phyloP scores from a whole-genome alignment of 2,329 filamentous ascomycete genomes.

The Tolypocladium nubicola region DNA sequence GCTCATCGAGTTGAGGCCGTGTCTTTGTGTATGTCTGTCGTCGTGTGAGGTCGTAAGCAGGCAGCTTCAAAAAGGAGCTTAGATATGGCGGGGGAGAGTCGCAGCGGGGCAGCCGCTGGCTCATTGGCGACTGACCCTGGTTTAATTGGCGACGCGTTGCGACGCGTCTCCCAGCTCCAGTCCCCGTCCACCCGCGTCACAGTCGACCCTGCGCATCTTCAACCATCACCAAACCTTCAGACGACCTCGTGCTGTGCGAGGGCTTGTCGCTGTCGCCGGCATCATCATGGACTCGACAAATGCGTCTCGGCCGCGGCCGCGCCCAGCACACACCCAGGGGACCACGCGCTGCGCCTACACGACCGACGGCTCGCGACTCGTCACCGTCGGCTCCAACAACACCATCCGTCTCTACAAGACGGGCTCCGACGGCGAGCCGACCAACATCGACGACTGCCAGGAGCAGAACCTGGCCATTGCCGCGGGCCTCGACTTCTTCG shows the following conservation, averaged over 20 bases:
- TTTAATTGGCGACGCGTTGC: slow-evolving; percentile 22
- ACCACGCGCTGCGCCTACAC: slow-evolving; percentile 84
- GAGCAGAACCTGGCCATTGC: slow-evolving; percentile 77
- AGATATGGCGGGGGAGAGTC: too few species aligned
- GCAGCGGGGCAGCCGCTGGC: slow-evolving; percentile 1
- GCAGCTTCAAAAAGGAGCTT: not conserved
- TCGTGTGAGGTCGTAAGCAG: not conserved
- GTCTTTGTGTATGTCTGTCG: too few species aligned
- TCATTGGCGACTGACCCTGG: not conserved
- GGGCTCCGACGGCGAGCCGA: slow-evolving; percentile 83
- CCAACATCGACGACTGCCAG: slow-evolving; percentile 81
- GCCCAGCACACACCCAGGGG: slow-evolving; percentile 73
- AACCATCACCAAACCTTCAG: not conserved
- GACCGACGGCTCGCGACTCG: slow-evolving; percentile 71
- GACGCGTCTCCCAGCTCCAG: slow-evolving; percentile 23
- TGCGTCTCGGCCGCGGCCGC: slow-evolving; percentile 41
- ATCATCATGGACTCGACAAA: slow-evolving; percentile 19
- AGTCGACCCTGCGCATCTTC: not conserved
- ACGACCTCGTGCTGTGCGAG: not conserved
- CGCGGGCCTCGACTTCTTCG: slow-evolving; percentile 69
- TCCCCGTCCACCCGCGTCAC: not conserved
- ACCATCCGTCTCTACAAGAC: slow-evolving; percentile 88
- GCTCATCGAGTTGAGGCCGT: not conserved
- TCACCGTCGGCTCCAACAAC: slow-evolving; percentile 90
- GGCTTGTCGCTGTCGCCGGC: not conserved